Evolutionary conservation across 495 filamentous ascomycete species (phyloP), one percentile per base, ranked within the genome.

Genomic region (Penicillium canariense): DNA sequence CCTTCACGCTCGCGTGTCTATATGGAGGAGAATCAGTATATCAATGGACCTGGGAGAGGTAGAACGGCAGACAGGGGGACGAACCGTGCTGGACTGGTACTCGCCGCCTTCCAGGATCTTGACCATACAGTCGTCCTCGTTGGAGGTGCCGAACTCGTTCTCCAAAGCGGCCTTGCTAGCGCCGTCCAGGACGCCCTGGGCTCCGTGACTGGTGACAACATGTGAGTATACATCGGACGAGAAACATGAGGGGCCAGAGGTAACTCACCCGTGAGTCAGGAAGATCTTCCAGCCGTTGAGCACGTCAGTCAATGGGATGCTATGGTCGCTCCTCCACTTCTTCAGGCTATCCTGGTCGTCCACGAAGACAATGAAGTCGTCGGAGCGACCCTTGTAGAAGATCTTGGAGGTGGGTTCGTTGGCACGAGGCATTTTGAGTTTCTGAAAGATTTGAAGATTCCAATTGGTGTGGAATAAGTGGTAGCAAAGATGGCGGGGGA

Each of bases 301-400:
- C n/a, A 98, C 90, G 58, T 96, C 82, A 1, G 86, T 79, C 18
- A 97, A 74, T 11, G 94, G 87, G 34, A 91, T 78, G 9, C 81
- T 85, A 62, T 84, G 84, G 76, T 98, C 92, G 14, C 72, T 74
- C 74, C 83, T 85, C 95, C 94, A 97, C 65, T 91, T 83, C 71
- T 89, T 76, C 54, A 91, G 81, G 35, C 80, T 78, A 20, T 87
- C 69, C 15, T 77, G 59, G 68, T 87, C 87, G 52, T 97, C 91
- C 50, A 95, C 79, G 70, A 96, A 90, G 77, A 97, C 80, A 68
- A 97, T 74, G 68, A 92, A 98, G 80, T 96, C 90, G 27, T 97
- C 91, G 20, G 82, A 79, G 49, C 78, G 75, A 78, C 94, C 93
- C 79, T 91, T 88, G 85, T 86, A 93, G 85, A 95, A 85, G 73